Evolutionary conservation across 2,329 filamentous ascomycete genomes (phyloP).

Genomic region (Talaromyces sp.): DNA sequence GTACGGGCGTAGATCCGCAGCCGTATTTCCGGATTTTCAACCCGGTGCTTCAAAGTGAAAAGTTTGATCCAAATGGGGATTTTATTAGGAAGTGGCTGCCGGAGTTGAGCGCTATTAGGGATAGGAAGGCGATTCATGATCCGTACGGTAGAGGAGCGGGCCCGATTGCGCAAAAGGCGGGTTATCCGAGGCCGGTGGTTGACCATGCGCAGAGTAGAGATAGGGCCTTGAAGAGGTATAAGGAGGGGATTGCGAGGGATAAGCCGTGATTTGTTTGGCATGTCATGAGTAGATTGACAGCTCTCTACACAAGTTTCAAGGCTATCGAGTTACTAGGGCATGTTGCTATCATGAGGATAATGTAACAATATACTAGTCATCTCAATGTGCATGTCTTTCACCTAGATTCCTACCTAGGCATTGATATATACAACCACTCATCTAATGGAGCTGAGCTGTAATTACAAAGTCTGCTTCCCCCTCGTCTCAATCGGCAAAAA

Average conservation of each 20-base stretch:
- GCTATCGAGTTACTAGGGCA: background rate
- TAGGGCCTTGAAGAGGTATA: slow-evolving; percentile 64
- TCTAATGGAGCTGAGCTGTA: background rate
- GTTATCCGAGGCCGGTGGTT: slow-evolving; percentile 72
- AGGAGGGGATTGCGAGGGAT: slow-evolving; percentile 30
- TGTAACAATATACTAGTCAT: background rate
- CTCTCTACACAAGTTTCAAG: too few species aligned
- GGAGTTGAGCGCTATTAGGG: slow-evolving; percentile 61
- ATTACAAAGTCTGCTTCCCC: slow-evolving; percentile 39
- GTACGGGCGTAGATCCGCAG: slow-evolving; percentile 74
- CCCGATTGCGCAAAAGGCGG: slow-evolving; percentile 55
- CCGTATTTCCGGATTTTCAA: slow-evolving; percentile 92
- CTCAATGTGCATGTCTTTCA: background rate
- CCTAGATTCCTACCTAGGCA: background rate
- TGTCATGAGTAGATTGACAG: too few species aligned
- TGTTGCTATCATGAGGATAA: background rate
- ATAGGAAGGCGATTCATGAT: slow-evolving; percentile 66
- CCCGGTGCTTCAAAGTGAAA: slow-evolving; percentile 76
- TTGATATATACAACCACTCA: background rate
- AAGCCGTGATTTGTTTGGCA: background rate
- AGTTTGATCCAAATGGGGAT: slow-evolving; percentile 70
- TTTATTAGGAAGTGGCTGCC: slow-evolving; percentile 82
- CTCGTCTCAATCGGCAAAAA: slow-evolving; percentile 45
- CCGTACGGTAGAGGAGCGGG: slow-evolving; percentile 65
- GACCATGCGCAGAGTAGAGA: slow-evolving; percentile 66